Evolutionary conservation across 805 yeast species (phyloP).

Genomic region (Metschnikowia lachancei): DNA sequence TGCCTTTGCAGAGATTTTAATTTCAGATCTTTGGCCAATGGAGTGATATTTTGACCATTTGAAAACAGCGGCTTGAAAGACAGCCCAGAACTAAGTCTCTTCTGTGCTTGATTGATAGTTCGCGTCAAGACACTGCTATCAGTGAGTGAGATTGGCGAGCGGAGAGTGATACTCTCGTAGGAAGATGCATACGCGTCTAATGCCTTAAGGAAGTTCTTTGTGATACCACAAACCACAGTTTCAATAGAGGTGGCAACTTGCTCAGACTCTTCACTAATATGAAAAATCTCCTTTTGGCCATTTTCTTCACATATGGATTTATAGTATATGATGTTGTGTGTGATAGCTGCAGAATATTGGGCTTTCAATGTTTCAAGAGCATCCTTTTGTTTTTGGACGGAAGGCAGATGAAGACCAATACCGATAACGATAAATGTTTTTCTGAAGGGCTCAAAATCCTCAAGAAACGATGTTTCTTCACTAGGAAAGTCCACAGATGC

Average conservation of each 20-base stretch:
- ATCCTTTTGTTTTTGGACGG: neutral
- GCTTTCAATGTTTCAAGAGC: constrained; percentile 34
- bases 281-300: constrained; percentile 16
- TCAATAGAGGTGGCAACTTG: constrained; percentile 41
- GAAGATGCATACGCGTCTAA: constrained; percentile 70
- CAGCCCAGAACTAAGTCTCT: constrained; percentile 41
- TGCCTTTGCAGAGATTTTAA: constrained; percentile 44
- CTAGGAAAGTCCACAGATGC: constrained; percentile 47
- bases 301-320: constrained; percentile 35
- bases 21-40: constrained; percentile 24
- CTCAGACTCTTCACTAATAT: constrained; percentile 28
- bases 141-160: constrained; percentile 73
- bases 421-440: constrained; percentile 66
- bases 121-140: constrained; percentile 45
- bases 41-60: constrained; percentile 12
- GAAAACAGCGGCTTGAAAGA: constrained; percentile 35
- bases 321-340: constrained; percentile 55
- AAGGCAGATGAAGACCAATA: constrained; percentile 30
- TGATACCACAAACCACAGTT: constrained; percentile 70
- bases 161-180: constrained; percentile 71
- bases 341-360: constrained; percentile 50
- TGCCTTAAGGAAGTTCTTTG: constrained; percentile 58
- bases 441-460: constrained; percentile 88
- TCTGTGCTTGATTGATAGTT: constrained; percentile 42
- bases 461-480: constrained; percentile 61